These are phyloP conservation scores for Colletotrichum plurivorum DNA, from an alignment of 2,329 filamentous ascomycete species.

Conservation along the genomic window DNA sequence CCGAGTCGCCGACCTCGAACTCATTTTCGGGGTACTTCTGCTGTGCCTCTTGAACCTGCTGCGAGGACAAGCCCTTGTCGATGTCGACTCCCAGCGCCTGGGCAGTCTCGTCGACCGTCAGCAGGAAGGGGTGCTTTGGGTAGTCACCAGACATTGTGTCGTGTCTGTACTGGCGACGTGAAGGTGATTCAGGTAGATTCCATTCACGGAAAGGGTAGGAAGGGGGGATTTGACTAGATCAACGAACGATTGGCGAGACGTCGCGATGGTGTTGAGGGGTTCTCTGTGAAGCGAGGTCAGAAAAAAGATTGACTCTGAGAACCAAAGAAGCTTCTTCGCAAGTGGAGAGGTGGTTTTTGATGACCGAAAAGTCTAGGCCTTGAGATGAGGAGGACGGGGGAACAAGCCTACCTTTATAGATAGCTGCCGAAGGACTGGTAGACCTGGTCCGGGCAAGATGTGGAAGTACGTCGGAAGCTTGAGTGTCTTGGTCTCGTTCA, in stretches of 20 bases:
- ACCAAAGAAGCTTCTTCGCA: slow-evolving; percentile 29
- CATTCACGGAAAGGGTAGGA: slow-evolving; percentile 16
- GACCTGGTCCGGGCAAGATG: slow-evolving; percentile 29
- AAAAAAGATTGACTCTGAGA: slow-evolving; percentile 25
- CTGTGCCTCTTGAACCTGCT: slow-evolving; percentile 71
- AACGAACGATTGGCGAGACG: not conserved
- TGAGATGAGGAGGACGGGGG: slow-evolving; percentile 8
- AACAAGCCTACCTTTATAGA: slow-evolving; percentile 40
- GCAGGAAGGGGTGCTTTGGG: slow-evolving; percentile 71
- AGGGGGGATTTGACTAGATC: not conserved
- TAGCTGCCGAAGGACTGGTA: slow-evolving; percentile 28
- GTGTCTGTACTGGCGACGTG: slow-evolving; percentile 34
- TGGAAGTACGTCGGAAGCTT: slow-evolving; percentile 35
- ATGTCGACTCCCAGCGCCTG: slow-evolving; percentile 73
- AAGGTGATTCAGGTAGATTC: slow-evolving; percentile 9
- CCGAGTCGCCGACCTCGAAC: slow-evolving; percentile 76
- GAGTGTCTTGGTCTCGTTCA: slow-evolving; percentile 7
- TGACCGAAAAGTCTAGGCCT: slow-evolving; percentile 20
- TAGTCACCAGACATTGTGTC: slow-evolving; percentile 61
- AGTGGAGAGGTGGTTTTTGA: slow-evolving; percentile 25
- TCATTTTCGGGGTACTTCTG: slow-evolving; percentile 77
- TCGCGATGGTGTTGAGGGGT: not conserved
- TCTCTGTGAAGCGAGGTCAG: slow-evolving; percentile 11
- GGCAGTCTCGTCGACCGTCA: slow-evolving; percentile 74
- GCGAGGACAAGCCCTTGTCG: slow-evolving; percentile 75